Percentiles rank a stretch among this genome's conserved stretches.
These are phyloP conservation scores for Penicillium glabrum DNA, from an alignment of 2,329 filamentous ascomycete genomes.

Conservation along the genomic window DNA sequence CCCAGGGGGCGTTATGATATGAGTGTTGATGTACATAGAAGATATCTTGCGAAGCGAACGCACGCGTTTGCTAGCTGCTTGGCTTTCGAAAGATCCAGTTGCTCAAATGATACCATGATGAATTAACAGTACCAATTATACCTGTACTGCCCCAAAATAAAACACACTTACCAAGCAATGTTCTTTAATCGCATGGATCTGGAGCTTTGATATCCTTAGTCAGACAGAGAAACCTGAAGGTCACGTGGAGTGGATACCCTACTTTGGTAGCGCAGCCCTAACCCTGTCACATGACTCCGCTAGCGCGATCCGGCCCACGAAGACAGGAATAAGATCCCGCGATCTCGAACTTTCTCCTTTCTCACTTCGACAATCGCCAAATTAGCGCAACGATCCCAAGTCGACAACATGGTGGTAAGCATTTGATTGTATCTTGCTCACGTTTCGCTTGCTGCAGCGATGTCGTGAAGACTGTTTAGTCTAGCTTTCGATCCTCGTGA, in stretches of 20 bases:
- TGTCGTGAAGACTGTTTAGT: slow-evolving; percentile 24
- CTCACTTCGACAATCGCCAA: slow-evolving; percentile 45
- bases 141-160: neutral
- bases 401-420: slow-evolving; percentile 63
- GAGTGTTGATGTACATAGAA: neutral
- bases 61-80: neutral
- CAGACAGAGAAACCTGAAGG: accelerated
- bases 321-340: slow-evolving; percentile 27
- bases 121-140: neutral
- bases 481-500: slow-evolving; percentile 28
- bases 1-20: neutral
- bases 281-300: slow-evolving; percentile 25
- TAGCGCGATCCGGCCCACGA: slow-evolving; percentile 35
- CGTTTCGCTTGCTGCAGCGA: slow-evolving; percentile 25
- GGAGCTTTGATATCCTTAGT: neutral
- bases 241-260: slow-evolving; percentile 8
- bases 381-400: slow-evolving; percentile 51
- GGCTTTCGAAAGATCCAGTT: neutral
- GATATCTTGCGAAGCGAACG: neutral
- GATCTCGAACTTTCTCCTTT: slow-evolving; percentile 23
- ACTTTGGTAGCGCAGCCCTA: slow-evolving; percentile 14
- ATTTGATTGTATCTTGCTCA: slow-evolving; percentile 44
- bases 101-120: neutral
- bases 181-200: neutral
- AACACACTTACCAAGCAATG: neutral